These are phyloP conservation scores for Alternaria ventricosa DNA, from an alignment of 2,329 filamentous ascomycete species.

Conservation along the genomic window DNA sequence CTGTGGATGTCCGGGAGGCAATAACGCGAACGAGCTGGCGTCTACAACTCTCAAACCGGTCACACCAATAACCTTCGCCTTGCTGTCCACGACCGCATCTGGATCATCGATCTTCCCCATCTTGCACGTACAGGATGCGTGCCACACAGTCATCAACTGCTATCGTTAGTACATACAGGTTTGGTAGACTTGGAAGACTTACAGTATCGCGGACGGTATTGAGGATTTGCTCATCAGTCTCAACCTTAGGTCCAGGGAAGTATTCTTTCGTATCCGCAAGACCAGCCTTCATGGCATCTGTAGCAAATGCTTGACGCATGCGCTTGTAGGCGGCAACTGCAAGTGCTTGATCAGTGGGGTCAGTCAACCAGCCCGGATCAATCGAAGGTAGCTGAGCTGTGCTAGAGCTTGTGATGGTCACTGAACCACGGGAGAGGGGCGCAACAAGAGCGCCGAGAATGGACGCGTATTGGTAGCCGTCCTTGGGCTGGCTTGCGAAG, in stretches of 20 bases:
- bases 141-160: constrained; percentile 27
- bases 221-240: constrained; percentile 37
- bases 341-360: constrained; percentile 39
- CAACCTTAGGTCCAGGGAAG: constrained; percentile 30
- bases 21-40: constrained; percentile 37
- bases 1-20: constrained; percentile 47
- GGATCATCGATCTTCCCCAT: constrained; percentile 40
- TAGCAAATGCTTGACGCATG: constrained; percentile 32
- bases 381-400: constrained; percentile 38
- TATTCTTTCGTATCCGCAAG: constrained; percentile 21
- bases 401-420: constrained; percentile 41
- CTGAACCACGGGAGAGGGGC: constrained; percentile 44
- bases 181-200: not conserved
- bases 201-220: constrained; percentile 19
- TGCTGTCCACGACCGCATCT: constrained; percentile 44
- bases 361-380: constrained; percentile 46
- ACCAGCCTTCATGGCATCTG: constrained; percentile 22
- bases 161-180: not conserved
- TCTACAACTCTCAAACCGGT: constrained; percentile 45
- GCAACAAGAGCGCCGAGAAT: constrained; percentile 41
- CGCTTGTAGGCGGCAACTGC: constrained; percentile 43
- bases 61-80: constrained; percentile 44
- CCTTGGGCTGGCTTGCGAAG: constrained; percentile 27
- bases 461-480: constrained; percentile 41
- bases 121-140: constrained; percentile 34